Base-by-base conservation (phyloP, 2,329 filamentous ascomycete species). In the Hypoxylon sp. region DNA sequence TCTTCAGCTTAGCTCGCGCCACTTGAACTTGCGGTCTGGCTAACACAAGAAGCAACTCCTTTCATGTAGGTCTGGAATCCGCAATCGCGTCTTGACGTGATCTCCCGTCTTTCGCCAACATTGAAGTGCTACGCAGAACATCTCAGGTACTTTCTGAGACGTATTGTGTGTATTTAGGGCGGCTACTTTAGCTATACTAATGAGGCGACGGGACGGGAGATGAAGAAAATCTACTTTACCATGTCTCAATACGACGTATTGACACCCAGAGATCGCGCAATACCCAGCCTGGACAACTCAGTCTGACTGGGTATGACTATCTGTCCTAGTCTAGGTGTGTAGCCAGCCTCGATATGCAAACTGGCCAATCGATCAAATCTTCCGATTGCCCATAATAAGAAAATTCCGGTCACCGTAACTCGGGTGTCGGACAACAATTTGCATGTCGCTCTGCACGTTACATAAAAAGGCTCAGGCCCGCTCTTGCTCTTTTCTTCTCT, bases 191-290 rank as follows among this genome's bases (percentile, higher is more conserved):
- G 24, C 9, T 57, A 53, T 32, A 33, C 8, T 60, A 40, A 64
- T 54, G 44, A 53, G 32, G 58, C 40, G 32, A 62, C 16, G 16
- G 45, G 20, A 65, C 33, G 18, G 11, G 45, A 61, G 20, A 54
- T 61, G 28, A 59, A 64, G 28, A 56, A n/a, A 64, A 54, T 55
- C 57, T 53, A 60, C 56, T 62, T 58, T 61, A 59, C 52, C 51
- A 36, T 60, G 48, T 64, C 64, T 69, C 64, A n/a, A n/a, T n/a
- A n/a, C n/a, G n/a, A 61, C 67, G 67, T 61, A 69, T 59, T 62
- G 57, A 48, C 12, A 44, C 40, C 46, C 14, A 40, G 42, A 59
- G 44, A 69, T 69, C 66, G 63, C 66, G 66, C 61, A 60, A 69
- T 66, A 48, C 28, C 6, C 49, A 48, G 30, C 32, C 33, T 28